Base-by-base conservation (phyloP, 2,329 filamentous ascomycete genomes). In the Alternaria atra region DNA sequence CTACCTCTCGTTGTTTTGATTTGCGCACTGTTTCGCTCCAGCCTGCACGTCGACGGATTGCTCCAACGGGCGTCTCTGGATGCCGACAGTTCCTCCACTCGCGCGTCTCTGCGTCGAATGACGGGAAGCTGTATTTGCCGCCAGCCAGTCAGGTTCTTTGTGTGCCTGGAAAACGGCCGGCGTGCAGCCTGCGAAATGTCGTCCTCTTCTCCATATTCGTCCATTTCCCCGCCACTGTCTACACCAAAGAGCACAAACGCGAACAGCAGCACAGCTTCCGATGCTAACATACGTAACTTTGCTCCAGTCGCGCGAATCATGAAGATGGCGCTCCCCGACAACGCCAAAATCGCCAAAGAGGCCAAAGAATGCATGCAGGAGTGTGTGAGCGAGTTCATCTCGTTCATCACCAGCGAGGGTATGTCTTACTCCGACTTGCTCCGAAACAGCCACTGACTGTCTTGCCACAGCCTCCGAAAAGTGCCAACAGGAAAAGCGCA, bases 351-450 rank as follows among this genome's bases (percentile, higher is more conserved):
- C 64, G 94, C 94, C 61, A 99, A 99, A 79, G 95, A 99, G 79
- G 95, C 95, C 57, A 99, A 99, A 81, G 95, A 99, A 80, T 99
- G 95, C 82, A 98, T 99, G 95, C 95, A 99, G 81, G 95, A 99
- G 81, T 99, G 95, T 77, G 95, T 99, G 60, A 97, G 94, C 89
- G 95, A 99, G 83, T 99, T 99, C 81, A 99, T 99, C 84, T 97
- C 93, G 6, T 99, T 99, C 85, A 98, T 99, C 78, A 99, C 95
- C 35, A 98, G 94, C 80, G 95, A 99, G 86, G 95, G 95, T 97
- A 80, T 77, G 91, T 83, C 66, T 68, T 52, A 54, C 35, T 8
- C 27, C 20, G 8, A 5, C 4, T 20, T 6, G 3, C 12, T 42
- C 17, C 39, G 13, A 39, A 34, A 39, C 62, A 29, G 40, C 62